Conservation (phyloP, 202 grass and related monocot species). For the Schoenoplectus tabernaemontani region DNA sequence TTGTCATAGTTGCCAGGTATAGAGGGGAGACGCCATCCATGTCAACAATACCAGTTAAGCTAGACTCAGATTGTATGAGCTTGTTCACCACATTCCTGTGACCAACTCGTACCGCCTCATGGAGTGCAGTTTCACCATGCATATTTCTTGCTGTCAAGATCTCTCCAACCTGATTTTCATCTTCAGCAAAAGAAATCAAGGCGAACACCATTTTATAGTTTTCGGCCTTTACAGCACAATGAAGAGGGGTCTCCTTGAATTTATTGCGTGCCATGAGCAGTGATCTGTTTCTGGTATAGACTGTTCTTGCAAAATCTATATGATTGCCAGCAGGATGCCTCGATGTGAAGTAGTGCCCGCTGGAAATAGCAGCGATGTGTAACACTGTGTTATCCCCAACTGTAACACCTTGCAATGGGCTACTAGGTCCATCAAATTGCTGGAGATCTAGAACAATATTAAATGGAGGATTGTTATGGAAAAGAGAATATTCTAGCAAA, state of each 20-base stretch:
- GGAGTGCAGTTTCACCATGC: slow-evolving; percentile 31
- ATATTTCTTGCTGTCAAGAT: slow-evolving; percentile 6
- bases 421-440: neutral
- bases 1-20: slow-evolving; percentile 20
- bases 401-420: neutral
- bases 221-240: slow-evolving; percentile 22
- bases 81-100: neutral
- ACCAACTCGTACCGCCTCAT: slow-evolving; percentile 20
- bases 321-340: neutral
- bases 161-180: neutral
- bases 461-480: neutral
- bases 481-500: too few species aligned
- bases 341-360: neutral
- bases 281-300: neutral
- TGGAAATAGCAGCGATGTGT: slow-evolving; percentile 10
- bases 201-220: neutral
- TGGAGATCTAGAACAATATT: neutral
- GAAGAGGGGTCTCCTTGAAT: slow-evolving; percentile 28
- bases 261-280: neutral
- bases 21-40: slow-evolving; percentile 20
- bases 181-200: slow-evolving; percentile 1
- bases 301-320: neutral
- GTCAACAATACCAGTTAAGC: neutral
- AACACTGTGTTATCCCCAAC: neutral
- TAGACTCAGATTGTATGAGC: neutral